A percentile compares a stretch with the other conserved stretches of the same genome.
Evolutionary conservation across 139 green algal genomes (phyloP).

Genomic region (Chlamydomonas eustigma): DNA sequence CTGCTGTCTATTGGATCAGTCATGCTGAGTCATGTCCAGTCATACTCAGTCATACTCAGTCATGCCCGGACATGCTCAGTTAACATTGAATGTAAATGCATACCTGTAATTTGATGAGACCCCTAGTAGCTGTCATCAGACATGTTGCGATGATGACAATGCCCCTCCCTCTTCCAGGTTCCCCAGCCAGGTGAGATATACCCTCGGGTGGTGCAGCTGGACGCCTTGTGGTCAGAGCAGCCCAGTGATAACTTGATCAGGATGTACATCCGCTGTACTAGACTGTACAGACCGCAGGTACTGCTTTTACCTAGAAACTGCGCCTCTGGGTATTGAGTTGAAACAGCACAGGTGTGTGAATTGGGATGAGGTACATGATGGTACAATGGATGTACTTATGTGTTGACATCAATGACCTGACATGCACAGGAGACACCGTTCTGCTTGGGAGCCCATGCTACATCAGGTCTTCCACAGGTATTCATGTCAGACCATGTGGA

Average conservation of each 20-base stretch:
- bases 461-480: neutral
- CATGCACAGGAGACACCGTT: neutral
- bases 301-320: neutral
- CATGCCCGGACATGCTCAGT: neutral
- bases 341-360: too few species aligned
- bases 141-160: neutral
- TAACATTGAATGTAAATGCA: neutral
- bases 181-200: neutral
- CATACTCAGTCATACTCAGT: too few species aligned
- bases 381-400: neutral
- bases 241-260: neutral
- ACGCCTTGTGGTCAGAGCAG: neutral
- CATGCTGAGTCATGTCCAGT: too few species aligned
- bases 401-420: neutral
- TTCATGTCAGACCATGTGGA: neutral
- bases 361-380: too few species aligned
- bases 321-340: too few species aligned
- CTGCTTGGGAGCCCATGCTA: neutral
- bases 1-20: too few species aligned
- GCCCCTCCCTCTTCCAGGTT: neutral
- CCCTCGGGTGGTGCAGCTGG: neutral
- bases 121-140: neutral
- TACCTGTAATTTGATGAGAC: neutral
- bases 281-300: conserved; percentile 3
- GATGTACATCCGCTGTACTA: neutral